A percentile compares a stretch with the other conserved stretches of the same genome.
Evolutionary conservation across 2,329 filamentous ascomycete genomes (phyloP).

Genomic region (Hypoxylon sp.): DNA sequence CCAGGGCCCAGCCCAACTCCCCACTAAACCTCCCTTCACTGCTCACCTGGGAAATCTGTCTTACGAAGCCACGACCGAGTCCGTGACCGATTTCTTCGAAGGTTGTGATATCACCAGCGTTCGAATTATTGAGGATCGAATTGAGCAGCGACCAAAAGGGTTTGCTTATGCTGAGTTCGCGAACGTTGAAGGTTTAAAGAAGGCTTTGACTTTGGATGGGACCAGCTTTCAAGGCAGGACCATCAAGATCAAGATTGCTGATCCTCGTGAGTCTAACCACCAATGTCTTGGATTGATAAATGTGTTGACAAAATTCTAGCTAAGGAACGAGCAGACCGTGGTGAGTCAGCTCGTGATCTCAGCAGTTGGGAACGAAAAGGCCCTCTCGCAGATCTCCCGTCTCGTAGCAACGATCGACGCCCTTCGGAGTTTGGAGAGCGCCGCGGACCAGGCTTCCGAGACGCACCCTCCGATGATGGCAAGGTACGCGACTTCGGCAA

Average conservation of each 20-base stretch:
- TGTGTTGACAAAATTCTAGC: conserved; percentile 70
- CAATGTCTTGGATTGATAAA: conserved; percentile 21
- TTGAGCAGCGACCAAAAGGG: conserved; percentile 94
- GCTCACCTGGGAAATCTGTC: conserved; percentile 97
- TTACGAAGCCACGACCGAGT: conserved; percentile 89
- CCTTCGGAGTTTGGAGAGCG: conserved; percentile 74
- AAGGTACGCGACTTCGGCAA: conserved; percentile 86
- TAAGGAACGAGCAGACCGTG: conserved; percentile 78
- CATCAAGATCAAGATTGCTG: conserved; percentile 94
- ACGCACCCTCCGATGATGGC: conserved; percentile 79
- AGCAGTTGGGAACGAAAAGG: conserved; percentile 95
- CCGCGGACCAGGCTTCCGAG: conserved; percentile 73
- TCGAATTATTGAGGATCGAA: conserved; percentile 95
- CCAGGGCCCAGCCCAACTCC: conserved; percentile 73
- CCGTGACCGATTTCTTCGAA: conserved; percentile 87
- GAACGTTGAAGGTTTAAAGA: conserved; percentile 89
- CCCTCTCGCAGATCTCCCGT: conserved; percentile 79
- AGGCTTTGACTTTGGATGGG: conserved; percentile 87
- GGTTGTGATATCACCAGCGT: conserved; percentile 91
- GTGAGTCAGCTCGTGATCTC: conserved; percentile 82
- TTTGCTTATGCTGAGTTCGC: conserved; percentile 98
- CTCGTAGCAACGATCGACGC: conserved; percentile 62
- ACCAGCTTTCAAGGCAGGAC: conserved; percentile 87
- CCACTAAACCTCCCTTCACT: conserved; percentile 93
- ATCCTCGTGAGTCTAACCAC: conserved; percentile 84